These are phyloP conservation scores for Pyrenophora tritici-repentis DNA, from an alignment of 2,329 filamentous ascomycete genomes.

Conservation along the genomic window DNA sequence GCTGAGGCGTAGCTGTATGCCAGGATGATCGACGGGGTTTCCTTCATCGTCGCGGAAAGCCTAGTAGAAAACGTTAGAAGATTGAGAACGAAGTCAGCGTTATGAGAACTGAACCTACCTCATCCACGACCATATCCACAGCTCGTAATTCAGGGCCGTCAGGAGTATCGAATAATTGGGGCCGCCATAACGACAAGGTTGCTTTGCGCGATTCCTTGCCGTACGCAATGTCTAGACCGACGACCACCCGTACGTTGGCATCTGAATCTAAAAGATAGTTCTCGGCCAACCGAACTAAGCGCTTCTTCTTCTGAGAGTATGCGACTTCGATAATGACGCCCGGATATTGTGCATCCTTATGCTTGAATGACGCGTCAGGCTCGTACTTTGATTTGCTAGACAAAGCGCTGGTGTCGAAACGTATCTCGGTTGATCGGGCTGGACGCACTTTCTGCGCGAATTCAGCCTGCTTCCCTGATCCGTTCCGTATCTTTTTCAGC, in stretches of 20 bases:
- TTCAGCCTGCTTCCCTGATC: constrained; percentile 16
- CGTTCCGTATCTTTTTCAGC: constrained; percentile 23
- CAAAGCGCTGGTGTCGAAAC: constrained; percentile 8
- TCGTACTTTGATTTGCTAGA: constrained; percentile 26
- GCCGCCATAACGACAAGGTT: constrained; percentile 14
- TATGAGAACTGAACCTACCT: constrained; percentile 8
- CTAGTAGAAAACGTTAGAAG: constrained; percentile 6
- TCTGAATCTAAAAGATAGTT: constrained; percentile 27
- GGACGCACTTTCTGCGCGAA: constrained; percentile 29
- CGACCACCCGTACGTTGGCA: constrained; percentile 18
- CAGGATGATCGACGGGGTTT: constrained; percentile 14
- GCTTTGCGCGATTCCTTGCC: constrained; percentile 19
- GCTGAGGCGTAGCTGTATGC: constrained; percentile 16
- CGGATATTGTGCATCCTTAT: constrained; percentile 28
- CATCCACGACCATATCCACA: constrained; percentile 5
- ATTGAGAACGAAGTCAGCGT: neutral
- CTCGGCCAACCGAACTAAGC: constrained; percentile 20
- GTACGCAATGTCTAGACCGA: constrained; percentile 24
- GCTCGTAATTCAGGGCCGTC: constrained; percentile 13
- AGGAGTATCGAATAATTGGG: constrained; percentile 4
- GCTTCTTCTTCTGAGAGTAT: constrained; percentile 22
- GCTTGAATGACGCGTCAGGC: constrained; percentile 28
- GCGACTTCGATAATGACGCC: constrained; percentile 28
- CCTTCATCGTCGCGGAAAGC: constrained; percentile 31
- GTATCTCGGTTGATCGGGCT: constrained; percentile 23